Percentiles rank a stretch among this genome's conserved stretches.
Evolutionary conservation across 768 basidiomycete genomes (phyloP).

Genomic region (Tylopilus sp.): DNA sequence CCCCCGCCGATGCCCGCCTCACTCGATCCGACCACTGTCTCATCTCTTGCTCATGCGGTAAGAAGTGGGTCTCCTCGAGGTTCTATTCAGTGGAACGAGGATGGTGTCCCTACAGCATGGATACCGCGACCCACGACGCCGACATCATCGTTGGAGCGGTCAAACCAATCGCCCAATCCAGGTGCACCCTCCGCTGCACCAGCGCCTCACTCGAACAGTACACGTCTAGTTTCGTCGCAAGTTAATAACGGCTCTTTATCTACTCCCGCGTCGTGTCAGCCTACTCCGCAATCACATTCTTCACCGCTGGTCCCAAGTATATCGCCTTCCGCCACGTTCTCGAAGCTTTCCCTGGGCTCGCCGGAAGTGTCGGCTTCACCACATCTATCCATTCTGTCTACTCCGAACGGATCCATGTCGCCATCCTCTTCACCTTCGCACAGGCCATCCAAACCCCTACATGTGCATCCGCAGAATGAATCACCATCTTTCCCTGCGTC

Average conservation of each 20-base stretch:
- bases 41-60: conserved; percentile 23
- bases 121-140: conserved; percentile 9
- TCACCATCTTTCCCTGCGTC: background rate
- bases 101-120: conserved; percentile 10
- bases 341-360: conserved; percentile 48
- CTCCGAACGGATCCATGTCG: conserved; percentile 5
- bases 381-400: conserved; percentile 8
- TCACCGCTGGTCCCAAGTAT: conserved; percentile 11
- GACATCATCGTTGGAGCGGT: background rate
- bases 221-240: background rate
- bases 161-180: conserved; percentile 9
- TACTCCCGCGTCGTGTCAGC: background rate
- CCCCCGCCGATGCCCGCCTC: conserved; percentile 49
- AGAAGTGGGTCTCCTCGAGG: conserved; percentile 21
- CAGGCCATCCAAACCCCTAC: conserved; percentile 26
- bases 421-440: conserved; percentile 3
- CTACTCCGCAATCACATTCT: background rate
- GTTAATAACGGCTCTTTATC: background rate
- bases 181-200: background rate
- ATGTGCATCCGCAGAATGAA: conserved; percentile 26
- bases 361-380: conserved; percentile 23
- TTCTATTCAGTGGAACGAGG: conserved; percentile 13
- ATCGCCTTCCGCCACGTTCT: conserved; percentile 49
- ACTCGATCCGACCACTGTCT: conserved; percentile 38
- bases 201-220: background rate